Percentiles rank a stretch among this genome's conserved stretches.
phyloP scores from a whole-genome alignment of 306 rosid species.

The Geum urbanum region DNA sequence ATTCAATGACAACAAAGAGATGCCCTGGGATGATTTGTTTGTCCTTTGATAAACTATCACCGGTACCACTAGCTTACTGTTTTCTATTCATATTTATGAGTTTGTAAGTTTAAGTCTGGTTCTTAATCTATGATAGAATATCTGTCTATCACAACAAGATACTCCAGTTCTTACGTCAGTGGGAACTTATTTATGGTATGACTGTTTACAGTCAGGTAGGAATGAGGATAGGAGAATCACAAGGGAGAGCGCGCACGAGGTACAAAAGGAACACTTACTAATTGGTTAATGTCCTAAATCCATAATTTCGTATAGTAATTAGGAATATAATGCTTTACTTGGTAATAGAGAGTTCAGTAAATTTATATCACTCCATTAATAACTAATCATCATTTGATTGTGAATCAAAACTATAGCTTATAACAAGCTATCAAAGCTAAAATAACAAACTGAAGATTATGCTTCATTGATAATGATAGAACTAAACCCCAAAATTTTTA shows the following conservation, averaged over 20 bases:
- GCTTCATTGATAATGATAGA: constrained; percentile 87
- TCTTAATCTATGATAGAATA: no score
- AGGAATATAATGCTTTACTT: not conserved
- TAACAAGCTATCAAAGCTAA: constrained; percentile 76
- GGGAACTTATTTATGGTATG: no score
- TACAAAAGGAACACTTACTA: constrained; percentile 7
- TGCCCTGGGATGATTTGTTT: no score
- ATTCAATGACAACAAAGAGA: no score
- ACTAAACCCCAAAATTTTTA: constrained; percentile 74
- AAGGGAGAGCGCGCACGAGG: constrained; percentile 85
- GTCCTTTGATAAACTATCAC: no score
- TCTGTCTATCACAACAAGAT: no score
- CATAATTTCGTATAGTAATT: not conserved
- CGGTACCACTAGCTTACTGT: no score
- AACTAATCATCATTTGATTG: no score
- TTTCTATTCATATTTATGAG: no score
- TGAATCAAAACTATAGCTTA: constrained; percentile 50
- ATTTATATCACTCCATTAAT: no score
- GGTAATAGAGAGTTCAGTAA: not conserved
- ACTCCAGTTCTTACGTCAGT: no score
- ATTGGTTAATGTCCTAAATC: not conserved
- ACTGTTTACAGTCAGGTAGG: constrained; percentile 78
- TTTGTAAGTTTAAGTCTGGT: no score
- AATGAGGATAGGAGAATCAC: constrained; percentile 91
- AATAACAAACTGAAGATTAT: constrained; percentile 88